Evolutionary conservation across 805 yeast species (phyloP).

Genomic region (Saturnispora zaruensis): DNA sequence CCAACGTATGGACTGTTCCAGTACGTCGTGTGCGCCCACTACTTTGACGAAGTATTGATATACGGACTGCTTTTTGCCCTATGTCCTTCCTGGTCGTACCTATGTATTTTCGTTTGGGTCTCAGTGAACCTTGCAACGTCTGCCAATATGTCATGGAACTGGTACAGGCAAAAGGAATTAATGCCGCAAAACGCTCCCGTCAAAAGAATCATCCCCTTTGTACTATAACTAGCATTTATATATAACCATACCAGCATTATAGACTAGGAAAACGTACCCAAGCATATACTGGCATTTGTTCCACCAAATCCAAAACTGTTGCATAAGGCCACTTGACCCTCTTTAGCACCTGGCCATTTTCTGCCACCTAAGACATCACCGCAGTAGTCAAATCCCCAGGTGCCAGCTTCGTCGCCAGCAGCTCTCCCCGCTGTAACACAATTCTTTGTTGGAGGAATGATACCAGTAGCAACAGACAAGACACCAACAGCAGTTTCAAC

Average conservation of each 20-base stretch:
- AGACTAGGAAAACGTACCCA: conserved; percentile 27
- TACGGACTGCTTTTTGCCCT: conserved; percentile 30
- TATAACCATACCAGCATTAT: background rate
- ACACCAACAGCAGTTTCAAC: conserved; percentile 82
- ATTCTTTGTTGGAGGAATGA: conserved; percentile 77
- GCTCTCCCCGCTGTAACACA: conserved; percentile 45
- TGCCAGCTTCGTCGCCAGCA: conserved; percentile 32
- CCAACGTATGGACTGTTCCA: conserved; percentile 47
- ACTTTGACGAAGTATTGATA: conserved; percentile 54
- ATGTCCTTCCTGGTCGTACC: conserved; percentile 13
- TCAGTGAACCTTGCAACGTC: conserved; percentile 44
- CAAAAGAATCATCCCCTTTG: conserved; percentile 24
- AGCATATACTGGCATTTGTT: conserved; percentile 70
- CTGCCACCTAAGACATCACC: conserved; percentile 26
- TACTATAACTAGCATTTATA: conserved; percentile 11
- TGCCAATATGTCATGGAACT: conserved; percentile 33
- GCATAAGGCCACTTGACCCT: conserved; percentile 54
- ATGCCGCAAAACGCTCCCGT: background rate
- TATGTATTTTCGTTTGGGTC: conserved; percentile 31
- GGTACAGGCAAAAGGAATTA: conserved; percentile 1
- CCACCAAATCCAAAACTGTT: conserved; percentile 99
- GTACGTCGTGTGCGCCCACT: conserved; percentile 56
- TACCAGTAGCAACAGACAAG: conserved; percentile 46
- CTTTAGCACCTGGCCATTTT: conserved; percentile 28
- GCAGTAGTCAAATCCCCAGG: conserved; percentile 51